Percentiles rank a stretch among this genome's conserved stretches.
Conservation (phyloP, 192 early-diverging fungal genomes). For the Phlyctochytrium arcticum region DNA sequence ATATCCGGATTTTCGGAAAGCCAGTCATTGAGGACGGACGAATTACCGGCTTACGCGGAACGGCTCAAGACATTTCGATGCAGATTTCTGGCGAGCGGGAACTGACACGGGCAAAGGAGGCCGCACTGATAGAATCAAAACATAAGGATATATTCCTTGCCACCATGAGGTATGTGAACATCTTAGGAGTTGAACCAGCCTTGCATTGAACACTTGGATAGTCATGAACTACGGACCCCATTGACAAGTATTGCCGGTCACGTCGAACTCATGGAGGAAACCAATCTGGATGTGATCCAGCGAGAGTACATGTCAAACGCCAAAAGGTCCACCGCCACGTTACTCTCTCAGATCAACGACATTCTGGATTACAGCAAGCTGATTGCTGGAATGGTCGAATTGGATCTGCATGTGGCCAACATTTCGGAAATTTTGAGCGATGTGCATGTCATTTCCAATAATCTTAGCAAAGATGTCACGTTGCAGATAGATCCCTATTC, state of each 20-base stretch:
- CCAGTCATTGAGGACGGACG: background rate
- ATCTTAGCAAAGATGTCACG: conserved; percentile 1
- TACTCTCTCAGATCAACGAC: conserved; percentile 29
- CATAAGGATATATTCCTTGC: conserved; percentile 12
- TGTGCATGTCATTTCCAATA: conserved; percentile 4
- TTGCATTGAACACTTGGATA: too few relatives aligned
- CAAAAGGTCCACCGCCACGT: background rate
- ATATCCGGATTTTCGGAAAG: conserved; percentile 11
- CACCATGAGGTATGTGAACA: too few relatives aligned
- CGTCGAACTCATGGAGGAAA: conserved; percentile 20
- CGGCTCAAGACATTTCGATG: conserved; percentile 21
- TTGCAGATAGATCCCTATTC: background rate
- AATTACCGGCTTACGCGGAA: background rate
- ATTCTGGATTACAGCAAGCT: conserved; percentile 29
- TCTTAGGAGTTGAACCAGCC: too few relatives aligned
- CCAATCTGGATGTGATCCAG: conserved; percentile 13
- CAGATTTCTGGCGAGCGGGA: background rate
- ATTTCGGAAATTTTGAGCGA: conserved; percentile 1
- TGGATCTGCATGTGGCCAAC: conserved; percentile 11
- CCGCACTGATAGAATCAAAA: conserved; percentile 1
- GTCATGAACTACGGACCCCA: conserved; percentile 27
- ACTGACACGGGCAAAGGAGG: conserved; percentile 15
- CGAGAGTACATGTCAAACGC: conserved; percentile 16
- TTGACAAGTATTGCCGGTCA: conserved; percentile 26
- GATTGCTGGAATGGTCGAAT: conserved; percentile 16